Base-by-base conservation (phyloP, 1,284 basidiomycete species). In the Ganoderma resinaceum region DNA sequence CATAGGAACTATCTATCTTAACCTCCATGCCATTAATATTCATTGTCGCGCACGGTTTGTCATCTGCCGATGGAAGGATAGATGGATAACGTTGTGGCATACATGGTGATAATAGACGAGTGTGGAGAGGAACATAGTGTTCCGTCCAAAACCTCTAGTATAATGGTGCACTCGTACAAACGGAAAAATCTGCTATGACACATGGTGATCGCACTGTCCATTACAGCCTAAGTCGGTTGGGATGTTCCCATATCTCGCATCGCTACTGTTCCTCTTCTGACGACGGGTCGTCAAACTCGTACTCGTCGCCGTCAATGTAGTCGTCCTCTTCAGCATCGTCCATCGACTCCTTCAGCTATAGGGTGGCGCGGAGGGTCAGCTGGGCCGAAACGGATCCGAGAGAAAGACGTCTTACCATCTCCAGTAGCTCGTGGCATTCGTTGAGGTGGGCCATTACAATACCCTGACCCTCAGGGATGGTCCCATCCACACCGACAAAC, bases 401-500 rank as follows among this genome's bases (percentile, higher is more conserved):
- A 11, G 46, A 26, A 23, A n/a, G 46, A 49, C n/a, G 8, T 49
- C 46, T 23, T 72, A 93, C 93, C 93, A 97, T 96, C 81, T 97
- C 95, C 18, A 98, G 86, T 63, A 97, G 85, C 82, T 99, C 97
- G 77, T 99, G 97, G 70, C 97, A 98, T 81, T 99, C 97, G 74
- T 94, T 96, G 66, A 99, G 83, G 80, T 99, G 95, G 5, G 97
- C 97, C 85, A 96, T 95, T 66, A 99, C 87, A 74, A 99, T 97
- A 29, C 95, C 97, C 79, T 99, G 97, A 5, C 97, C 97, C 80
- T 99, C 98, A 0, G 97, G 97, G 70, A 99, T 89, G 33, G 84
- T 83, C 0, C 95, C 95, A 74, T 95, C 94, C 18, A 84, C 83
- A 67, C 95, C 95, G 49, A 95, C 84, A 77, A 99, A 98, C 78